Base-by-base conservation (phyloP, 2,329 filamentous ascomycete genomes). In the Cadophora malorum region DNA sequence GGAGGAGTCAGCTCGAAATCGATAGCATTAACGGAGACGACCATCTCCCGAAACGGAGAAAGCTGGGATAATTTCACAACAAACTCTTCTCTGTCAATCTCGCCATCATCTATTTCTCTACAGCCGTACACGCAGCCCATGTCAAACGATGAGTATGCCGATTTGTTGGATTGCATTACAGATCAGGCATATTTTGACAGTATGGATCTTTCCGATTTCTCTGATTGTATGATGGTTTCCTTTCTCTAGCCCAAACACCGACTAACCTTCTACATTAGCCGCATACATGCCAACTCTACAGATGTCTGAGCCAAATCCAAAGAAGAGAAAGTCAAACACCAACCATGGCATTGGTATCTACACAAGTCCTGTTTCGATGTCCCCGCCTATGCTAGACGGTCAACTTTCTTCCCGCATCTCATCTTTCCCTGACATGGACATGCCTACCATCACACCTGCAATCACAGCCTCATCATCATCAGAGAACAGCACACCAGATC, bases 101-200 rank as follows among this genome's bases (percentile, higher is more conserved):
- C 66, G 47, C 56, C 66, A 19, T 45, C 56, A 28, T 64, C 65
- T n/a, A 28, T 64, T 5, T n/a, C 66, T 31, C 52, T 41, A 6
- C 66, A 63, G 23, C 41, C 61, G 19, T 64, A 64, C 45, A 59
- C 12, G 23, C 61, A 67, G 52, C 65, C 60, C 14, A 59, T 67
- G 35, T 67, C 66, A 9, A 67, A 62, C 5, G 61, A 67, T 6
- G 66, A 67, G 3, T 67, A 67, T 60, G 66, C 66, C 19, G 66
- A 67, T 59, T 47, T 67, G 14, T 49, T 67, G 55, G 66, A 67
- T 14, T 67, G 66, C 49, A 67, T 67, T 38, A 67, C 66, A 6
- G 66, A 67, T 55, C 66, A 67, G 38, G 33, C 66, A 64, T 67
- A 67, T 28, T 67, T 67, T 50, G 66, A 67, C 41, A 64, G 33